These are phyloP conservation scores for Fusarium sulawesiense DNA, from an alignment of 2,329 filamentous ascomycete genomes.

Conservation along the genomic window DNA sequence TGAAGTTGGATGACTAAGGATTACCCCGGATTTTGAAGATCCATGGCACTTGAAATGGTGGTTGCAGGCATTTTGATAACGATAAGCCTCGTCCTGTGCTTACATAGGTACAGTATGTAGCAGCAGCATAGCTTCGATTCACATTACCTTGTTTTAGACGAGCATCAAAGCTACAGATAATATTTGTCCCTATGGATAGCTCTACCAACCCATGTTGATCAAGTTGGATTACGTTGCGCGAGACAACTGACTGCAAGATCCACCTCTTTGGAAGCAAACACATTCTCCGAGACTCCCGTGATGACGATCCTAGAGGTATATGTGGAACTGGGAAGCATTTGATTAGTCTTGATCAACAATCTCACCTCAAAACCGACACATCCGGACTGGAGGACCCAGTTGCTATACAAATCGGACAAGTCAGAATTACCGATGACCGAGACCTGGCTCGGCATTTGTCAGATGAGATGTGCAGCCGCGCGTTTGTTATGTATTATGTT, in stretches of 20 bases:
- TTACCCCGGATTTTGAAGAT: slow-evolving; percentile 30
- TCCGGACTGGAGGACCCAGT: slow-evolving; percentile 12
- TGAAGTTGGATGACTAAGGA: slow-evolving; percentile 28
- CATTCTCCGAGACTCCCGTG: slow-evolving; percentile 16
- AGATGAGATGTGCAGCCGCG: slow-evolving; percentile 24
- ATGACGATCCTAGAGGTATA: background rate
- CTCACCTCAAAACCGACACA: slow-evolving; percentile 3
- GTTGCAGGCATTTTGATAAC: background rate
- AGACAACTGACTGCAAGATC: slow-evolving; percentile 18
- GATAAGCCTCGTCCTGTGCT: background rate
- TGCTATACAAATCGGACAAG: slow-evolving; percentile 11
- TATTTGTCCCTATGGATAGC: background rate
- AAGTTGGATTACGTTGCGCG: slow-evolving; percentile 20
- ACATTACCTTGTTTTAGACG: background rate
- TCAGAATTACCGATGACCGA: slow-evolving; percentile 17
- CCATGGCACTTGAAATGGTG: background rate
- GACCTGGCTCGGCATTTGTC: slow-evolving; percentile 25
- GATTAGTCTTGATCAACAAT: background rate
- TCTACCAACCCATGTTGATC: background rate
- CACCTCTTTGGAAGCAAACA: background rate
- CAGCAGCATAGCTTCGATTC: background rate
- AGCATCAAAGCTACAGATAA: background rate
- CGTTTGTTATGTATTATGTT: slow-evolving; percentile 23
- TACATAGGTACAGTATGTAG: too few species aligned
- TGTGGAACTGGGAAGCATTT: background rate